These are phyloP conservation scores for Lagenidium sp. DNA, from an alignment of 352 stramenopile genomes.

Conservation along the genomic window DNA sequence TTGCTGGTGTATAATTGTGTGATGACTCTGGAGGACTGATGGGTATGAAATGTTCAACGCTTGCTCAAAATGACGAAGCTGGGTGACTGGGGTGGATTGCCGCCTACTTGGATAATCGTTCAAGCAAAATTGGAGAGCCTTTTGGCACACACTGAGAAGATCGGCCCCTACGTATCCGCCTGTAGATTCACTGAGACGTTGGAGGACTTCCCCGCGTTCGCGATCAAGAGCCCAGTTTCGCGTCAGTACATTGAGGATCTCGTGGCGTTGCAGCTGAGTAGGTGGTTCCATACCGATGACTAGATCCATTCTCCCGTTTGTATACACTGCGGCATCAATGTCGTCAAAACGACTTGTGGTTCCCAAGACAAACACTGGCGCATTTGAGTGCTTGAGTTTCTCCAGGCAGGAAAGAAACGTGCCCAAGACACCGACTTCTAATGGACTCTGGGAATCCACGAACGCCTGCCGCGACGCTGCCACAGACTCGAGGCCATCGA, in stretches of 20 bases:
- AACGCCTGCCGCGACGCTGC: constrained; percentile 48
- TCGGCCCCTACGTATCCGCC: constrained; percentile 93
- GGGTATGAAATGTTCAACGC: constrained; percentile 90
- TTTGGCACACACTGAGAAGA: constrained; percentile 69
- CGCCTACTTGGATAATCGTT: constrained; percentile 18
- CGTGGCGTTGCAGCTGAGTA: constrained; percentile 81
- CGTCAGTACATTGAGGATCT: constrained; percentile 90
- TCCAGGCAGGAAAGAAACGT: constrained; percentile 84
- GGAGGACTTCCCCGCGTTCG: constrained; percentile 59
- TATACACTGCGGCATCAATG: constrained; percentile 89
- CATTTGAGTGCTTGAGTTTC: constrained; percentile 28
- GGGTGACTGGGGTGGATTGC: constrained; percentile 5
- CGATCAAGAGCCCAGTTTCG: constrained; percentile 60
- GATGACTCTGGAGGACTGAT: constrained; percentile 93
- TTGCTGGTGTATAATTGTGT: constrained; percentile 76
- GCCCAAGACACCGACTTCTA: constrained; percentile 72
- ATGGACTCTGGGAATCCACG: constrained; percentile 40
- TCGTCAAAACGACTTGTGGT: constrained; percentile 73
- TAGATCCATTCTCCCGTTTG: constrained; percentile 95
- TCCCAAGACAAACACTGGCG: constrained; percentile 56
- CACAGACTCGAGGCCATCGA: constrained; percentile 90
- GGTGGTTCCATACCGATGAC: constrained; percentile 94
- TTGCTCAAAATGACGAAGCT: constrained; percentile 57
- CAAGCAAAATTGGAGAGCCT: constrained; percentile 49
- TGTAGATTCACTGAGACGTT: constrained; percentile 90